These are phyloP conservation scores for Penicillium sp. DNA, from an alignment of 2,329 filamentous ascomycete genomes.

Conservation along the genomic window DNA sequence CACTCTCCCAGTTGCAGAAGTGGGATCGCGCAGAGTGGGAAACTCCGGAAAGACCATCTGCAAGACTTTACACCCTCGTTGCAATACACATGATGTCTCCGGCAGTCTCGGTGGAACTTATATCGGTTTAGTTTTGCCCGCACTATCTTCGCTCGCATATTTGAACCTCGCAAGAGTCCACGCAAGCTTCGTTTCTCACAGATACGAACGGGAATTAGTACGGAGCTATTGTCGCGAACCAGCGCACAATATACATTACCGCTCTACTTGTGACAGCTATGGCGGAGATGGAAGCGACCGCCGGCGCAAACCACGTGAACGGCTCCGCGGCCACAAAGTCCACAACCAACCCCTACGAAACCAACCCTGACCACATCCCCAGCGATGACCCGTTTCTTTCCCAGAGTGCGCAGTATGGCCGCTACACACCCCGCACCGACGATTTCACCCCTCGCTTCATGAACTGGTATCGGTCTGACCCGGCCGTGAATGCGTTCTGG, in stretches of 20 bases:
- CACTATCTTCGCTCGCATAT: slow-evolving; percentile 14
- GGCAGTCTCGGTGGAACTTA: slow-evolving; percentile 8
- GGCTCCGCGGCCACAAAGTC: slow-evolving; percentile 16
- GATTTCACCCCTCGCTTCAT: slow-evolving; percentile 38
- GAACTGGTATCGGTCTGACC: slow-evolving; percentile 33
- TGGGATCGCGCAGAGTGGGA: not conserved
- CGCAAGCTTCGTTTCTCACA: not conserved
- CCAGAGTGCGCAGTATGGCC: slow-evolving; percentile 34
- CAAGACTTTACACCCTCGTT: not conserved
- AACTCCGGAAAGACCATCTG: not conserved
- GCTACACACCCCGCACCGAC: slow-evolving; percentile 31
- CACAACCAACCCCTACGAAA: slow-evolving; percentile 35
- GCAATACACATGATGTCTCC: slow-evolving; percentile 18
- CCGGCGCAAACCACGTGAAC: slow-evolving; percentile 22
- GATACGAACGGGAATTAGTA: not conserved
- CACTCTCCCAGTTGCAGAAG: not conserved
- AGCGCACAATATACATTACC: not conserved
- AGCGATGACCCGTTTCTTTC: slow-evolving; percentile 35
- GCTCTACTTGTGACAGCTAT: slow-evolving; percentile 11
- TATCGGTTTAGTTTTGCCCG: slow-evolving; percentile 17
- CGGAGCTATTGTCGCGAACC: not conserved
- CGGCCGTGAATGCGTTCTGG: slow-evolving; percentile 35
- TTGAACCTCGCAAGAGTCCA: not conserved
- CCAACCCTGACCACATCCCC: slow-evolving; percentile 30
- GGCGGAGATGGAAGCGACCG: slow-evolving; percentile 22